phyloP scores from a whole-genome alignment of 1,284 basidiomycete species.

The Rhodotorula sp. region DNA sequence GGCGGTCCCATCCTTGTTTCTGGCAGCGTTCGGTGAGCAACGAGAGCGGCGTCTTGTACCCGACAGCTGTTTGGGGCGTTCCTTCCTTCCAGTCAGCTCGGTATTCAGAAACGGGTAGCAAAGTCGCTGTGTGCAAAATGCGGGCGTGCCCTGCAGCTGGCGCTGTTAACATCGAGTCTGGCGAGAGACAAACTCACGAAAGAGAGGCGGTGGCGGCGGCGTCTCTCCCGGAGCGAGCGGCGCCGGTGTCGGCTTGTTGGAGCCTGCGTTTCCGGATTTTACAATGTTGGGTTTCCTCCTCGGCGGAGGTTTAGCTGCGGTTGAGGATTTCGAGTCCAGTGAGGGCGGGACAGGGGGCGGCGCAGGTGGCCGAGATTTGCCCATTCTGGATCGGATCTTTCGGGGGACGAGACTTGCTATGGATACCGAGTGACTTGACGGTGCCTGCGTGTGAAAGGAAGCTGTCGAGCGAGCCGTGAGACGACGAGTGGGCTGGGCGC shows the following conservation, averaged over 20 bases:
- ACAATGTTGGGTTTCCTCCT: conserved; percentile 57
- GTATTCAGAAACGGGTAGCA: no score
- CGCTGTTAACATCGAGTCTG: not conserved
- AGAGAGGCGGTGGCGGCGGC: conserved; percentile 57
- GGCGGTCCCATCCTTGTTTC: conserved; percentile 79
- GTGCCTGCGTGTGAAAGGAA: no score
- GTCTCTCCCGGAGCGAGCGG: conserved; percentile 39
- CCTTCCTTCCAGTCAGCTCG: not conserved
- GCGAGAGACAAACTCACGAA: conserved; percentile 51
- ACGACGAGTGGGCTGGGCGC: no score
- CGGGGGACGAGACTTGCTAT: no score
- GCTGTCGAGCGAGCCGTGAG: no score
- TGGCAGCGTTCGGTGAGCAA: conserved; percentile 72
- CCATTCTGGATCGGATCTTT: not conserved
- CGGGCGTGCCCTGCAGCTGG: no score
- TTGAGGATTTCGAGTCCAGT: not conserved
- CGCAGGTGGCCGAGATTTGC: not conserved
- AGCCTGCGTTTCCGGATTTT: conserved; percentile 79
- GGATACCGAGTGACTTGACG: no score
- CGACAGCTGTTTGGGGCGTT: conserved; percentile 52
- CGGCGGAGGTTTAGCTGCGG: not conserved
- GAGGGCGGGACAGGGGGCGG: conserved; percentile 3
- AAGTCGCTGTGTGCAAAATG: no score
- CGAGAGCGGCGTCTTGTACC: conserved; percentile 74
- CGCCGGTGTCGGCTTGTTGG: conserved; percentile 58